Base-by-base conservation (phyloP, 345 rosid species). In the Cardamine resedifolia region DNA sequence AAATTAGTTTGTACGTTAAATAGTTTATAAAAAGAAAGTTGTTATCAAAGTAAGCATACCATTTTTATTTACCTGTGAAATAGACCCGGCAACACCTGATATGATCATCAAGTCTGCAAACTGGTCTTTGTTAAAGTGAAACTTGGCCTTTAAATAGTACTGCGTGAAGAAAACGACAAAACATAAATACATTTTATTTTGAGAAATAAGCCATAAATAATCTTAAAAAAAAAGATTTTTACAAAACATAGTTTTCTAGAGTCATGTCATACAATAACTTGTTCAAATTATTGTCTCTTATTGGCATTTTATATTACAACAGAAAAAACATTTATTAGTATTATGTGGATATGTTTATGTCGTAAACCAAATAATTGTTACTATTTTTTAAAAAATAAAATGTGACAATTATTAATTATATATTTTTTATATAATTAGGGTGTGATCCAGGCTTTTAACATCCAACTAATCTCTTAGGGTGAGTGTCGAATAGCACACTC, bases 61-160 rank as follows among this genome's bases (percentile, higher is more conserved):
- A 18, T 62, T 19, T 26, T 8, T n/a, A 30, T 52, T 26, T 77
- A 88, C 98, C 97, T 93, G 98, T 33, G 97, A 93, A 76, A 90
- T 44, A 16, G 97, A 81, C 56, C 97, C 97, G 10, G 92, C 87
- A 50, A 84, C 75, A 56, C 98, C 98, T 50, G 68, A 31, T 70
- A 93, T 90, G 63, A 90, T 86, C 98, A 93, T 87, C 33, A 93
- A 68, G 57, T 90, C 94, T 12, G 98, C 98, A 64, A 93, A 93
- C 52, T 93, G 94, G 71, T 93, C 84, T 80, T 93, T 93, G 73
- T 83, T 76, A 69, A 86, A 93, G 81, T 86, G 94, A 83, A 93
- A 93, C 58, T 50, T 83, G 36, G 98, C 97, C 90, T 93, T 93
- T 30, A 90, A 70, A 83, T 83, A 93, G 78, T 93, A 93, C 97